phyloP scores from a whole-genome alignment of 257 asterid species.

The Thymus mandschuricus region DNA sequence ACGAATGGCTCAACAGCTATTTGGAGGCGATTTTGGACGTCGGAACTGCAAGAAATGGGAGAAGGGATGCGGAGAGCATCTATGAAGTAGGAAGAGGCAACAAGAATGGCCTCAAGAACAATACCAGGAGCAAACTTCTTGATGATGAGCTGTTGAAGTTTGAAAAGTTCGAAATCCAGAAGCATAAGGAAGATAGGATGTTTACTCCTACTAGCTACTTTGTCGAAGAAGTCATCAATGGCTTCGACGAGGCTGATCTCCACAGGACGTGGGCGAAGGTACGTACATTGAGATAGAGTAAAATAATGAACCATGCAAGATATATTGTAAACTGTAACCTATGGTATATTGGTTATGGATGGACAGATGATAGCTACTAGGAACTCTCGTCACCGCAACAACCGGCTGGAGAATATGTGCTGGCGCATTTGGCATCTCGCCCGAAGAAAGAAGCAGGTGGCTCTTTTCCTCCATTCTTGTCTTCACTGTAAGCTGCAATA shows the following conservation, averaged over 20 bases:
- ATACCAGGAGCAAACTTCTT: constrained; percentile 24
- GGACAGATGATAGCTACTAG: constrained; percentile 69
- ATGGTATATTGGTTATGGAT: constrained; percentile 22
- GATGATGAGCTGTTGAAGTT: constrained; percentile 45
- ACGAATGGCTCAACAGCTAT: constrained; percentile 73
- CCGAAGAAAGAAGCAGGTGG: constrained; percentile 73
- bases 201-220: constrained; percentile 70
- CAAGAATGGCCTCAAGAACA: constrained; percentile 1
- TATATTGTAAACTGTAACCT: neutral
- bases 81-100: constrained; percentile 17
- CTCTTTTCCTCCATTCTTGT: neutral
- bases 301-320: neutral
- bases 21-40: constrained; percentile 75
- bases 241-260: constrained; percentile 73
- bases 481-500: neutral
- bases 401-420: constrained; percentile 78
- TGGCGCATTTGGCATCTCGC: constrained; percentile 87
- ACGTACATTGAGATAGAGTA: neutral
- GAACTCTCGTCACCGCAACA: constrained; percentile 56
- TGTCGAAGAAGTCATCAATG: constrained; percentile 63
- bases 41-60: constrained; percentile 41
- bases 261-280: constrained; percentile 75
- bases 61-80: constrained; percentile 23
- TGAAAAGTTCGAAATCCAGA: constrained; percentile 29
- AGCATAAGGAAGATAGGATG: constrained; percentile 41